Evolutionary conservation across 2,329 filamentous ascomycete genomes (phyloP).

Genomic region (Aspergillus uvarum): DNA sequence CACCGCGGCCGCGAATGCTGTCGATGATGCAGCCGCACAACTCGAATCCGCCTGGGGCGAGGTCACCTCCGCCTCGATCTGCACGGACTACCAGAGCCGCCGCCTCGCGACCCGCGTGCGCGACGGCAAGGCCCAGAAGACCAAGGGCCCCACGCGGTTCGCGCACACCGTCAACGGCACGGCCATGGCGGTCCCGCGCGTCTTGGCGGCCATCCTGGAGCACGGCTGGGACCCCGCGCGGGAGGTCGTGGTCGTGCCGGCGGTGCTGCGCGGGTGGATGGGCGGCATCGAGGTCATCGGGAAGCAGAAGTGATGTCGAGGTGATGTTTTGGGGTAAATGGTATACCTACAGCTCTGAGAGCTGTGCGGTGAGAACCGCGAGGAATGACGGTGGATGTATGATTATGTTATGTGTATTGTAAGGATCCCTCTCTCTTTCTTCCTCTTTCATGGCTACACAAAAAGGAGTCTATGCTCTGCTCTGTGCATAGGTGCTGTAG

Average conservation of each 20-base stretch:
- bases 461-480: no score
- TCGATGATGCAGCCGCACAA: constrained; percentile 10
- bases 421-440: no score
- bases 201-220: constrained; percentile 85
- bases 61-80: constrained; percentile 85
- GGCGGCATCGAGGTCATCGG: constrained; percentile 68
- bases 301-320: no score
- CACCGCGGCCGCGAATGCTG: no score
- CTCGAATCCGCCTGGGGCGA: constrained; percentile 80
- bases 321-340: no score
- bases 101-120: constrained; percentile 75
- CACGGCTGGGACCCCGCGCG: constrained; percentile 78
- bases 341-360: no score
- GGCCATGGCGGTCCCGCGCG: constrained; percentile 83
- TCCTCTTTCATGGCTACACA: no score
- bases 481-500: no score
- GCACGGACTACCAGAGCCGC: constrained; percentile 90
- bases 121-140: constrained; percentile 44
- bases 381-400: no score
- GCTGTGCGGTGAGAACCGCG: no score
- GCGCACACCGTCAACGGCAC: constrained; percentile 94
- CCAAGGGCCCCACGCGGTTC: constrained; percentile 53
- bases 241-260: constrained; percentile 70
- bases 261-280: constrained; percentile 82
- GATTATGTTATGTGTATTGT: no score